Percentiles rank a stretch among this genome's conserved stretches.
phyloP scores from a whole-genome alignment of 192 early-diverging fungal species.

The Piromyces sp. region DNA sequence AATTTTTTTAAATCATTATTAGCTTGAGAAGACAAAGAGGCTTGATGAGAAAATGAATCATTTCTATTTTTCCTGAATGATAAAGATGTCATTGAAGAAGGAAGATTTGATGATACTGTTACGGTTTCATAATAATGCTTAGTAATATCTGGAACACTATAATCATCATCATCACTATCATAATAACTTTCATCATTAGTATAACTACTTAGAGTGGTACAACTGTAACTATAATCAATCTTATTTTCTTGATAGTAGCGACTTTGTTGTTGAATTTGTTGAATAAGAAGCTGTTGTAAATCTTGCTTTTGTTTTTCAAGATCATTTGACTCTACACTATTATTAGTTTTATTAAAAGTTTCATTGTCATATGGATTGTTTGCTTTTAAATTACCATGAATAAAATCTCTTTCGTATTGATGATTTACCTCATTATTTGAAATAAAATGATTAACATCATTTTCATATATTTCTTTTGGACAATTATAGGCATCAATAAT shows the following conservation, averaged over 20 bases:
- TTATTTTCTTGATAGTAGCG: background rate
- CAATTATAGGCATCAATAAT: background rate
- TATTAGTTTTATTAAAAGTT: background rate
- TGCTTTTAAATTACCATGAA: background rate
- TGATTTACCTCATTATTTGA: background rate
- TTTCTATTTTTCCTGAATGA: background rate
- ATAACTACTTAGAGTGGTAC: background rate
- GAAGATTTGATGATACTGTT: background rate
- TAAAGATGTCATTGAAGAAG: background rate
- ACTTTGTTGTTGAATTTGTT: background rate
- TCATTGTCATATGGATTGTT: background rate
- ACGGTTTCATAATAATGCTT: background rate
- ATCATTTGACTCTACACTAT: background rate
- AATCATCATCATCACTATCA: background rate
- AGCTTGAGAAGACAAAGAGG: background rate
- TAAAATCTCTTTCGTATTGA: background rate
- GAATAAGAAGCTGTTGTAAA: background rate
- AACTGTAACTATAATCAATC: background rate
- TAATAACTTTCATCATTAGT: background rate
- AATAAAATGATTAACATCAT: background rate
- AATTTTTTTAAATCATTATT: background rate
- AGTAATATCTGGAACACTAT: background rate
- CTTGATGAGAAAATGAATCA: background rate
- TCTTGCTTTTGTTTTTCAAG: background rate
- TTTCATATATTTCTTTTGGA: background rate